Conservation (phyloP, 192 early-diverging fungal genomes). For the Anaeromyces robustus region DNA sequence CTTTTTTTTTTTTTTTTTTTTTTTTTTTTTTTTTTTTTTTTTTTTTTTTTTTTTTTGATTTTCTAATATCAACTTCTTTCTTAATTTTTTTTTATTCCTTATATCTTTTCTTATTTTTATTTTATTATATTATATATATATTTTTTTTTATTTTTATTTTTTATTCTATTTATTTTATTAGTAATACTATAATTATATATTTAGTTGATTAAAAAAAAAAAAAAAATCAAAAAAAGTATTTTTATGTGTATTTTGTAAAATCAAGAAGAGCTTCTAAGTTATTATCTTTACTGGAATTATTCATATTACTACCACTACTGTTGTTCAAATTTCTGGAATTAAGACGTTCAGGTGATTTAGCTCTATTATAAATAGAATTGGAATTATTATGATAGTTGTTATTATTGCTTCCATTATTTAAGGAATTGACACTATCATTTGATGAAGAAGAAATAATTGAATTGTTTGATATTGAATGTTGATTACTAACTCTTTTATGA, state of each 20-base stretch:
- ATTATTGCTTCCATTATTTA: not conserved
- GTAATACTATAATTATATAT: too few species aligned
- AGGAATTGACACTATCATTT: not conserved
- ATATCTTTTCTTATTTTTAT: too few species aligned
- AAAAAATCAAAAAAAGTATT: too few species aligned
- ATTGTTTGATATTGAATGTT: not conserved
- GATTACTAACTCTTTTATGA: not conserved
- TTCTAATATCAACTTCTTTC: too few species aligned
- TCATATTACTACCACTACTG: not conserved
- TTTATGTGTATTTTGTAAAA: not conserved
- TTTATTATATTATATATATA: too few species aligned
- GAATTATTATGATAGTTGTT: not conserved
- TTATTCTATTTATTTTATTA: too few species aligned
- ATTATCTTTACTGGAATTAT: not conserved
- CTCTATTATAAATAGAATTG: not conserved
- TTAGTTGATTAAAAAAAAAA: too few species aligned
- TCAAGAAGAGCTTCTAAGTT: not conserved
- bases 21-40: too few species aligned
- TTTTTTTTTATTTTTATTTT: too few species aligned
- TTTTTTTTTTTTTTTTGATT: too few species aligned
- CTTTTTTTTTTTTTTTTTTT: too few species aligned
- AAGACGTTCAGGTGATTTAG: not conserved
- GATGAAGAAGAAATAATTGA: not conserved
- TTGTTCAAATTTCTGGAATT: not conserved
- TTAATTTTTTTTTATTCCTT: too few species aligned